Percentiles rank a stretch among this genome's conserved stretches.
Evolutionary conservation across 2,329 filamentous ascomycete genomes (phyloP).

Genomic region (Paraphoma sp.): DNA sequence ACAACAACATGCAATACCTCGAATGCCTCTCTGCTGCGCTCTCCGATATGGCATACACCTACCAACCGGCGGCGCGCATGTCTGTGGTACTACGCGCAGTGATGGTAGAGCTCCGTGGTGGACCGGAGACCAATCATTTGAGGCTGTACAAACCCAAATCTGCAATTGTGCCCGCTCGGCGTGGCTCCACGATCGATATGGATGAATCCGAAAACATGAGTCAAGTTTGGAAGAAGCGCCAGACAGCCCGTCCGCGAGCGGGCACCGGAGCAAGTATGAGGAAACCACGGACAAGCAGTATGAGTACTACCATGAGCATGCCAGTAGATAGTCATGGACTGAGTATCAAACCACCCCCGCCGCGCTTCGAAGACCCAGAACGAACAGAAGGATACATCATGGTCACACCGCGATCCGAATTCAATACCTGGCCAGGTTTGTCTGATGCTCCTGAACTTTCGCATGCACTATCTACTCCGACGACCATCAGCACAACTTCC

Average conservation of each 20-base stretch:
- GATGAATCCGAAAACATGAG: slow-evolving; percentile 14
- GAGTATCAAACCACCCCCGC: slow-evolving; percentile 23
- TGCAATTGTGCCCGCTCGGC: slow-evolving; percentile 36
- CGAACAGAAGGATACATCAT: slow-evolving; percentile 35
- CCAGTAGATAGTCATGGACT: slow-evolving; percentile 15
- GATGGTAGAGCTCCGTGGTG: slow-evolving; percentile 54
- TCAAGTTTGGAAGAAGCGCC: slow-evolving; percentile 31
- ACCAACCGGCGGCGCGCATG: slow-evolving; percentile 63
- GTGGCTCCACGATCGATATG: slow-evolving; percentile 32
- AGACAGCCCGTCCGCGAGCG: slow-evolving; percentile 31
- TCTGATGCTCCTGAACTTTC: slow-evolving; percentile 19
- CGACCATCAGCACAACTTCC: slow-evolving; percentile 4
- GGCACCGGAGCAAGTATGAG: slow-evolving; percentile 17
- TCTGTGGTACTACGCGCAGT: slow-evolving; percentile 60
- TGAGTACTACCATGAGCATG: slow-evolving; percentile 21
- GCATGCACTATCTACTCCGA: slow-evolving; percentile 14
- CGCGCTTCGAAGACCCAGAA: slow-evolving; percentile 16
- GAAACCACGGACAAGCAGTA: slow-evolving; percentile 19
- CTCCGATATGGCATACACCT: slow-evolving; percentile 60
- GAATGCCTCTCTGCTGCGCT: slow-evolving; percentile 61
- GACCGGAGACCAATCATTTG: slow-evolving; percentile 17
- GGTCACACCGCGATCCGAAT: slow-evolving; percentile 38
- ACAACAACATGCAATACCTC: slow-evolving; percentile 57
- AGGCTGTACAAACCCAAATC: slow-evolving; percentile 35
- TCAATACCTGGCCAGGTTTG: slow-evolving; percentile 28